Evolutionary conservation across 2,329 filamentous ascomycete species (phyloP).

Genomic region (Pezicula neosporulosa): DNA sequence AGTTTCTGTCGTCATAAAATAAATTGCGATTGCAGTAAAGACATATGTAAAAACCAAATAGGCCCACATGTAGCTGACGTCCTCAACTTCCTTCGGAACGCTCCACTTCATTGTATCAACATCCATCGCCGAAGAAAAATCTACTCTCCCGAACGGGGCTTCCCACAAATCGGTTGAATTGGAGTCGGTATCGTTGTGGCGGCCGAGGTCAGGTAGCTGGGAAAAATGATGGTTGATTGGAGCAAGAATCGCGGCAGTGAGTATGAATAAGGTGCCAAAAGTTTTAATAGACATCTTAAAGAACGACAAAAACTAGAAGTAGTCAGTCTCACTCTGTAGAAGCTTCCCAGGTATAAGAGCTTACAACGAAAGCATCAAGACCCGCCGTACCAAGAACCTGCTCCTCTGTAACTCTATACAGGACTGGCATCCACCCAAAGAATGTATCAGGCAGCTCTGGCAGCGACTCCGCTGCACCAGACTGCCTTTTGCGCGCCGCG

Average conservation of each 20-base stretch:
- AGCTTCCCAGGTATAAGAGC: slow-evolving; percentile 23
- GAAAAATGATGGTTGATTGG: slow-evolving; percentile 76
- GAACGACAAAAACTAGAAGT: slow-evolving; percentile 73
- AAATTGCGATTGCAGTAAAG: slow-evolving; percentile 79
- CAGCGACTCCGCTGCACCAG: slow-evolving; percentile 54
- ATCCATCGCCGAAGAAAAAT: slow-evolving; percentile 7
- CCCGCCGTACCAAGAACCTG: slow-evolving; percentile 88
- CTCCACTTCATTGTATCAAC: background rate
- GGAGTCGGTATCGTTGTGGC: slow-evolving; percentile 26
- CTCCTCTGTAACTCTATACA: slow-evolving; percentile 83
- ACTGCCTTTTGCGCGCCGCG: slow-evolving; percentile 78
- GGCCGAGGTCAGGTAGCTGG: slow-evolving; percentile 19
- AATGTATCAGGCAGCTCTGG: slow-evolving; percentile 80
- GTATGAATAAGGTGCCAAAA: slow-evolving; percentile 74
- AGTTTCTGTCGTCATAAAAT: slow-evolving; percentile 80
- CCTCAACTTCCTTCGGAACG: slow-evolving; percentile 8
- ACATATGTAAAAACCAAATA: slow-evolving; percentile 94
- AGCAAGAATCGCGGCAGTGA: slow-evolving; percentile 75
- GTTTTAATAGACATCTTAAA: slow-evolving; percentile 94
- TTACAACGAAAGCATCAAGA: slow-evolving; percentile 87
- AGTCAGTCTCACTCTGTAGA: slow-evolving; percentile 9
- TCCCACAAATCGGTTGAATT: background rate
- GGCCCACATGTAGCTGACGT: slow-evolving; percentile 71
- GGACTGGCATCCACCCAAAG: slow-evolving; percentile 87
- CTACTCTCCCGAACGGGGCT: slow-evolving; percentile 25